Evolutionary conservation across 2,329 filamentous ascomycete species (phyloP).

Genomic region (Xylariaceae sp.): DNA sequence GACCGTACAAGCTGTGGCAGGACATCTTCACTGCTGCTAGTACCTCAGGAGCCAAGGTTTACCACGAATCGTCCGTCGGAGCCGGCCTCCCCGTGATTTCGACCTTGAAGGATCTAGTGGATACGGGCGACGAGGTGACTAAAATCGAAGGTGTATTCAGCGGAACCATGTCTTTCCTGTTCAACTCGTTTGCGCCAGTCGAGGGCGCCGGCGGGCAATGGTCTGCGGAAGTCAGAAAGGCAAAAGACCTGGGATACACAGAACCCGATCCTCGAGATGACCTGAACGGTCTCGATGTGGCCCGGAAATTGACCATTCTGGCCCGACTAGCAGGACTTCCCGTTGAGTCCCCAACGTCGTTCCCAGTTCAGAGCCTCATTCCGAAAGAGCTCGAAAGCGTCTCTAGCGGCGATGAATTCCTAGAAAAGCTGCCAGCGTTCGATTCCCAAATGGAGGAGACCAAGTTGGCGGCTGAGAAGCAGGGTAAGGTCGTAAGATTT

Average conservation of each 20-base stretch:
- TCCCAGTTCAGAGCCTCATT: conserved; percentile 92
- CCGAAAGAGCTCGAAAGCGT: conserved; percentile 78
- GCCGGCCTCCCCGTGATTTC: conserved; percentile 91
- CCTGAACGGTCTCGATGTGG: conserved; percentile 83
- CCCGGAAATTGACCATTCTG: conserved; percentile 93
- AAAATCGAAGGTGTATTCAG: conserved; percentile 97
- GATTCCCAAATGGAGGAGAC: conserved; percentile 86
- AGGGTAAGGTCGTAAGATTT: conserved; percentile 89
- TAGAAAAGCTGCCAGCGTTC: conserved; percentile 73
- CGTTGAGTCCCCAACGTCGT: conserved; percentile 77
- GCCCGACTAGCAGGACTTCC: conserved; percentile 78
- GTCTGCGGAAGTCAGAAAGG: conserved; percentile 86
- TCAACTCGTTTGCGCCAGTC: conserved; percentile 91
- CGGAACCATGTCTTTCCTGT: conserved; percentile 95
- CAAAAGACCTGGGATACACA: conserved; percentile 88
- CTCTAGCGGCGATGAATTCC: conserved; percentile 77
- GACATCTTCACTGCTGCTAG: conserved; percentile 75
- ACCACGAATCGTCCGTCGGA: conserved; percentile 92
- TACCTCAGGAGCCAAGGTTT: conserved; percentile 72
- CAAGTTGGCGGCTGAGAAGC: conserved; percentile 77
- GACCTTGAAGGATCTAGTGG: conserved; percentile 87
- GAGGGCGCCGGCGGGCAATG: conserved; percentile 73
- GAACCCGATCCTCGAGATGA: conserved; percentile 85
- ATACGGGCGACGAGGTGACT: conserved; percentile 85
- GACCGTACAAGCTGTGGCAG: conserved; percentile 75